Evolutionary conservation across 2,329 filamentous ascomycete genomes (phyloP).

Genomic region (Paramyrothecium sp.): DNA sequence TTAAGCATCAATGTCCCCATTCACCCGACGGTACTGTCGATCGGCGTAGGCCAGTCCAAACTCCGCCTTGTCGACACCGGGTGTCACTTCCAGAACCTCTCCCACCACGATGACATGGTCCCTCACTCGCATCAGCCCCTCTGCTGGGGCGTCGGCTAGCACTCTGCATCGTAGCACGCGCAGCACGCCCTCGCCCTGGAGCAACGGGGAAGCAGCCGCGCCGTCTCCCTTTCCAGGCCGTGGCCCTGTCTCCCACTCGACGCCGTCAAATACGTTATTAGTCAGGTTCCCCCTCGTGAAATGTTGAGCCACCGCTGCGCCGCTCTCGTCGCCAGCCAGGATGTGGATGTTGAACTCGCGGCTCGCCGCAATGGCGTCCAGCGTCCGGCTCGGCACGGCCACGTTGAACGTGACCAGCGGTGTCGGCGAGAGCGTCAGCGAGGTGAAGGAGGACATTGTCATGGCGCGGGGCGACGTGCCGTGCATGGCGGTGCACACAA

Average conservation of each 20-base stretch:
- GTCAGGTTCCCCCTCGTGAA: constrained; percentile 49
- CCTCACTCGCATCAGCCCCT: constrained; percentile 44
- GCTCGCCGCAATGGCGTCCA: constrained; percentile 45
- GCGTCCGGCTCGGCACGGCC: constrained; percentile 52
- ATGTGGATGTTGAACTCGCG: constrained; percentile 55
- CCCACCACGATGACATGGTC: constrained; percentile 53
- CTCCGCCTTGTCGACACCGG: constrained; percentile 25
- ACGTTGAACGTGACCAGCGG: constrained; percentile 59
- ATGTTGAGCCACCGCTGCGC: constrained; percentile 49
- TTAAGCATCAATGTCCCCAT: constrained; percentile 26
- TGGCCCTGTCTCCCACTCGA: constrained; percentile 20
- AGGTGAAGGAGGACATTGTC: constrained; percentile 61
- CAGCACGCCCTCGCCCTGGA: constrained; percentile 51
- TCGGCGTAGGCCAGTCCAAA: constrained; percentile 51
- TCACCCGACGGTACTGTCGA: constrained; percentile 44
- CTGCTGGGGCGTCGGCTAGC: constrained; percentile 33
- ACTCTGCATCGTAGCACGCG: constrained; percentile 45
- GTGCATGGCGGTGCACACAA: constrained; percentile 51
- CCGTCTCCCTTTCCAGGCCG: constrained; percentile 11
- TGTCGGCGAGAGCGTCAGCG: constrained; percentile 48
- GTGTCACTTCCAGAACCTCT: constrained; percentile 46
- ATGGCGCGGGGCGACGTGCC: constrained; percentile 42
- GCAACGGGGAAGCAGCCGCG: constrained; percentile 33
- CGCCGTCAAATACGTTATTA: constrained; percentile 34
- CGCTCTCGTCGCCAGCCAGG: constrained; percentile 43